Evolutionary conservation across 257 asterid species (phyloP), one percentile per base, ranked within the genome.

Genomic region (Linaria vulgaris): DNA sequence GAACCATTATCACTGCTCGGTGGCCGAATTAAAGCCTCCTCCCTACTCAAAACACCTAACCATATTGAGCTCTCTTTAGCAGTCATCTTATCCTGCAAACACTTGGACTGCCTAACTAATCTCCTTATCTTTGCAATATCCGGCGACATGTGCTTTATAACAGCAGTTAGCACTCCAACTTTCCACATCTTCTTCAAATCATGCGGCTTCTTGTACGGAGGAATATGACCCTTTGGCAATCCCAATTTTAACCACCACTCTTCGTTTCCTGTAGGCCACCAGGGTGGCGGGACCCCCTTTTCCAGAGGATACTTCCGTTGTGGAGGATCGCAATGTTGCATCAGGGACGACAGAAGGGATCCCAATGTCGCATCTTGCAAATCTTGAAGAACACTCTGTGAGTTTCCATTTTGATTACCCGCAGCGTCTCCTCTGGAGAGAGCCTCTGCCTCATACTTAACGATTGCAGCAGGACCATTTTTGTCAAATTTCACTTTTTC

Each of bases 71-170:
- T 89, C 69, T 89, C 97, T 74, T 90, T 87, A 9, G 96, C 95
- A 20, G 97, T 90, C 95, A 90, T 89, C 75, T 86, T 89, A 79
- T 89, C 97, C 75, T 89, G 97, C 44, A 89, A 85, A 69, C 94
- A 86, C 80, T 89, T 89, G 0, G 97, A 89, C 69, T 76, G 80
- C 72, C 86, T 69, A 39, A 89, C 76, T 10, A 79, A 74, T 68
- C 74, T 78, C 85, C 82, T 81, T 24, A 87, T 82, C 75, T 81
- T 90, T 5, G 94, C 90, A 67, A 90, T 73, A 73, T 90, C 74
- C 38, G 97, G 97, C 4, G 91, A 89, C 94, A 90, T 87, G 49
- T 89, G 96, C 81, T 82, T 89, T 64, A 89, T 89, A 38, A 89
- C 84, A 47, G 77, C 84, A 12, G 81, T 72, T 22, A 79, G 51